These are phyloP conservation scores for Ganoderma meredithae DNA, from an alignment of 1,284 basidiomycete species.

Conservation along the genomic window DNA sequence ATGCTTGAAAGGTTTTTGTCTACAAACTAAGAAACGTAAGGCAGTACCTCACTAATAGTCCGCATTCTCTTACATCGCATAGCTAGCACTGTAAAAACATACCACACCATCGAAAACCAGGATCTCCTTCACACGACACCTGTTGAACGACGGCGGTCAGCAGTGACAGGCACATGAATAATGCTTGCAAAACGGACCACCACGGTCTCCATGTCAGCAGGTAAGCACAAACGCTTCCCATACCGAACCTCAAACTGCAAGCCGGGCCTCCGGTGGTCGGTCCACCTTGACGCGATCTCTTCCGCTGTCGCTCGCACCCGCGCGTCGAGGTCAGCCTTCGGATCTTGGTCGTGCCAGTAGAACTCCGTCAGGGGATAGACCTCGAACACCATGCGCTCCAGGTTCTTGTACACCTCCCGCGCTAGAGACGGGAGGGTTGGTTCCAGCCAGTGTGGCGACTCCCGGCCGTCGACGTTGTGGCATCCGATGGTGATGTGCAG, in stretches of 20 bases:
- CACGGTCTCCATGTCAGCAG: background rate
- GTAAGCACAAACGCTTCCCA: background rate
- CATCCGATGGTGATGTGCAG: background rate
- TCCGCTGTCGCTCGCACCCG: background rate
- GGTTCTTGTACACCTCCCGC: background rate
- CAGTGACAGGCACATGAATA: background rate
- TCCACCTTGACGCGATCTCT: background rate
- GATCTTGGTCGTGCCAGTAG: slow-evolving; percentile 6
- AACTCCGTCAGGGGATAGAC: slow-evolving; percentile 5
- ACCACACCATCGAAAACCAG: background rate
- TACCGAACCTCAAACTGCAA: background rate
- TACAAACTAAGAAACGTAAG: background rate
- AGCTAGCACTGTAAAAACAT: background rate
- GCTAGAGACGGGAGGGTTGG: background rate
- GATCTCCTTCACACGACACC: slow-evolving; percentile 2
- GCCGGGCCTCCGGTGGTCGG: background rate
- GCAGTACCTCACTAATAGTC: background rate
- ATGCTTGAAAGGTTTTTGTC: background rate
- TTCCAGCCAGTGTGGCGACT: background rate
- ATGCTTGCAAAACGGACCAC: background rate
- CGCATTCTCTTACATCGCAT: background rate
- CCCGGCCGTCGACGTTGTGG: background rate
- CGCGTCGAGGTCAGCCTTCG: background rate
- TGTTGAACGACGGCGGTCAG: background rate
- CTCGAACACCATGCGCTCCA: background rate